These are phyloP conservation scores for Lantana camara DNA, from an alignment of 257 asterid genomes.

Conservation along the genomic window DNA sequence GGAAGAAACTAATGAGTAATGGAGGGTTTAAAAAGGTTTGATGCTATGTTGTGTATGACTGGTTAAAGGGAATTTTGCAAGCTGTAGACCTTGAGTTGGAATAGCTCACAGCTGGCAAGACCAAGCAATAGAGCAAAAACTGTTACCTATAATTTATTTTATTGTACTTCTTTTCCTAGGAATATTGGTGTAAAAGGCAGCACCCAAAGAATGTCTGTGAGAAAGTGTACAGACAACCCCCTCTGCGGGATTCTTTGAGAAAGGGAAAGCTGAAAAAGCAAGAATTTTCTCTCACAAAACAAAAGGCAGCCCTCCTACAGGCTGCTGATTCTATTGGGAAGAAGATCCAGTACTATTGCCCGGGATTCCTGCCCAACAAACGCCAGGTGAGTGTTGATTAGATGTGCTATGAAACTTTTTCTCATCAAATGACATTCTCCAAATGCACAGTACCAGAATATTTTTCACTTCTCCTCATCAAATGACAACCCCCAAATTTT, in stretches of 20 bases:
- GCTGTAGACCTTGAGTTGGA: conserved; percentile 17
- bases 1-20: neutral
- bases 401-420: conserved; percentile 16
- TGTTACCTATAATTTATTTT: conserved; percentile 21
- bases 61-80: conserved; percentile 16
- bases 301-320: conserved; percentile 68
- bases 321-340: conserved; percentile 93
- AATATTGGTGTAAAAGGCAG: conserved; percentile 94
- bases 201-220: conserved; percentile 98
- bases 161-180: conserved; percentile 47
- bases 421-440: conserved; percentile 14
- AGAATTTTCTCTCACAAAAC: conserved; percentile 77
- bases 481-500: conserved; percentile 15
- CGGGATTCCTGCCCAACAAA: conserved; percentile 88
- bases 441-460: neutral
- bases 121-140: conserved; percentile 24
- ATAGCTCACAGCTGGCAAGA: conserved; percentile 11
- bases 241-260: conserved; percentile 87
- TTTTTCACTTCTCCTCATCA: conserved; percentile 12
- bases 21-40: conserved; percentile 15
- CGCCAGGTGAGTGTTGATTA: conserved; percentile 79
- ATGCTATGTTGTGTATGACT: conserved; percentile 21
- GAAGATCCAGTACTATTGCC: conserved; percentile 85
- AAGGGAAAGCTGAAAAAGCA: conserved; percentile 94
- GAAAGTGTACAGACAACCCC: conserved; percentile 97